These are phyloP conservation scores for Euphorbia schlechtendalii DNA, from an alignment of 441 rosid genomes.

Conservation along the genomic window DNA sequence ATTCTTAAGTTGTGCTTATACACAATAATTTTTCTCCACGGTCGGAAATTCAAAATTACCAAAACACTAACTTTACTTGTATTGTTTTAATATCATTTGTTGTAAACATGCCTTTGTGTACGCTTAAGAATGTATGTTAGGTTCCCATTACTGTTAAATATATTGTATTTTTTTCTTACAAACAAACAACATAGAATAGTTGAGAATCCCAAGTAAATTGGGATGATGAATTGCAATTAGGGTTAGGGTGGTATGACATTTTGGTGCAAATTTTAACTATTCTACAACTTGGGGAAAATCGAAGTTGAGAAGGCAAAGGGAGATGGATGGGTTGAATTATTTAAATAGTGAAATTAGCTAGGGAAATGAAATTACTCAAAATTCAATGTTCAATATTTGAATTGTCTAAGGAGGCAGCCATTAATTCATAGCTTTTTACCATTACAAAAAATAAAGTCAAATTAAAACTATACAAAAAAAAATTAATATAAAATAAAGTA, in stretches of 20 bases:
- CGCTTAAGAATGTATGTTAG: no score
- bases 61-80: no score
- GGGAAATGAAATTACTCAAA: neutral
- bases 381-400: slow-evolving; percentile 3
- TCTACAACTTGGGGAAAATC: neutral
- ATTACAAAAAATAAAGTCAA: neutral
- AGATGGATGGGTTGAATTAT: neutral
- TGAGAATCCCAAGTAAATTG: slow-evolving; percentile 10
- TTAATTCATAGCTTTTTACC: neutral
- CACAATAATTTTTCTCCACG: no score
- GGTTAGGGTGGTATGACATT: no score
- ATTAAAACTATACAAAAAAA: neutral
- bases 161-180: no score
- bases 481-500: neutral
- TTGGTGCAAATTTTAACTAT: no score
- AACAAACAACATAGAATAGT: no score
- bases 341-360: neutral
- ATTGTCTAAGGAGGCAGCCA: neutral
- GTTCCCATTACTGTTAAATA: no score
- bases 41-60: no score
- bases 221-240: neutral
- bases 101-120: no score
- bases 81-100: no score
- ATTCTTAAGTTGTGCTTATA: no score
- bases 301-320: neutral